Evolutionary conservation across 805 yeast species (phyloP).

Genomic region (Blastobotrys chiropterorum): DNA sequence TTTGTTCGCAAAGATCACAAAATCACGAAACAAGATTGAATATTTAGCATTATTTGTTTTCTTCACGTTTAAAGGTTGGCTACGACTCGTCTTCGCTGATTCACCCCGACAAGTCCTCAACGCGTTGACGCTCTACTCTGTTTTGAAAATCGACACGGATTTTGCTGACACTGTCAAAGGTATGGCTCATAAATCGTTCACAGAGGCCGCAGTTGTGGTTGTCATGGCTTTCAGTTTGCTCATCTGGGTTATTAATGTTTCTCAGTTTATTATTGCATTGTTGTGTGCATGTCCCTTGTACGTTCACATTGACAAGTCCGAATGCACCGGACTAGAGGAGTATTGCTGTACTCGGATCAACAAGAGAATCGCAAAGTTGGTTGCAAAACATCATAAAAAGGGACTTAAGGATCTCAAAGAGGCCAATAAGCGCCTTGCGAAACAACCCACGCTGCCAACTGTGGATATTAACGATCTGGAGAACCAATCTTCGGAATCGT

Average conservation of each 20-base stretch:
- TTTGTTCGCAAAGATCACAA: conserved; percentile 60
- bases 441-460: conserved; percentile 27
- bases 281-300: conserved; percentile 47
- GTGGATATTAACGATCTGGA: conserved; percentile 8
- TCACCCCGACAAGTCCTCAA: conserved; percentile 84
- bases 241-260: conserved; percentile 65
- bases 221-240: conserved; percentile 70
- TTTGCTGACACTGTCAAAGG: conserved; percentile 38
- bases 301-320: conserved; percentile 37
- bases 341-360: conserved; percentile 58
- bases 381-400: conserved; percentile 34
- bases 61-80: conserved; percentile 56
- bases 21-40: conserved; percentile 56
- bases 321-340: conserved; percentile 45
- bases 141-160: conserved; percentile 32
- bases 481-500: not conserved
- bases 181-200: conserved; percentile 55
- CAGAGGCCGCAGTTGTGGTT: conserved; percentile 65
- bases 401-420: conserved; percentile 24
- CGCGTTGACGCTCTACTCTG: conserved; percentile 61
- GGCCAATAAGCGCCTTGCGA: conserved; percentile 22
- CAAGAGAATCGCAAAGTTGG: conserved; percentile 48
- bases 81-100: conserved; percentile 65
- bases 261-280: conserved; percentile 50
- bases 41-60: conserved; percentile 61